Evolutionary conservation across 768 basidiomycete species (phyloP).

Genomic region (Tulasnella sp.): DNA sequence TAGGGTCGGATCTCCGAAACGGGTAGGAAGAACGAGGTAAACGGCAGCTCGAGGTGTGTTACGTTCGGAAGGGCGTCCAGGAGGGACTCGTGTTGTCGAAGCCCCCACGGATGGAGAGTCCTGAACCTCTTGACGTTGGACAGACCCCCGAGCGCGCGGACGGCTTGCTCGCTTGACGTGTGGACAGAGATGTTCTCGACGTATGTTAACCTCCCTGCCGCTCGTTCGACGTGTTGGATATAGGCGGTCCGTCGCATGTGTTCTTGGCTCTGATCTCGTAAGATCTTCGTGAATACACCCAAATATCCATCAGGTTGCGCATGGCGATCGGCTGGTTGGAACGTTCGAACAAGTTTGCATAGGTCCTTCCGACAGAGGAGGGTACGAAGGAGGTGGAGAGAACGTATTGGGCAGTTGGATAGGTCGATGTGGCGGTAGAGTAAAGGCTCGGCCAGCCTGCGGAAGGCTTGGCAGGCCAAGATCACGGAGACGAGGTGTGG

Average conservation of each 20-base stretch:
- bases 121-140: not conserved
- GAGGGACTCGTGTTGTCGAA: not conserved
- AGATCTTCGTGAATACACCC: not conserved
- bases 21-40: not conserved
- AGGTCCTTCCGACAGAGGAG: not conserved
- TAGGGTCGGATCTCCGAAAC: not conserved
- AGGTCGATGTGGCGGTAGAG: slow-evolving; percentile 7
- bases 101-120: not conserved
- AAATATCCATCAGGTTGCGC: not conserved
- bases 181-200: slow-evolving; percentile 5
- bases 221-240: not conserved
- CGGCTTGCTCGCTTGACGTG: not conserved
- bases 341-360: not conserved
- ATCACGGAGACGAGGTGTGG: not conserved
- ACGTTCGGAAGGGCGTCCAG: not conserved
- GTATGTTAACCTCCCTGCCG: not conserved
- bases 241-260: not conserved
- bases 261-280: not conserved
- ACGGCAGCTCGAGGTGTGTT: not conserved
- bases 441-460: not conserved
- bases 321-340: not conserved
- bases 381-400: not conserved
- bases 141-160: not conserved
- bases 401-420: not conserved
- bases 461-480: slow-evolving; percentile 2